Evolutionary conservation across 2,329 filamentous ascomycete genomes (phyloP), one percentile per base, ranked within the genome.

Genomic region (Trichoderma hamatum): DNA sequence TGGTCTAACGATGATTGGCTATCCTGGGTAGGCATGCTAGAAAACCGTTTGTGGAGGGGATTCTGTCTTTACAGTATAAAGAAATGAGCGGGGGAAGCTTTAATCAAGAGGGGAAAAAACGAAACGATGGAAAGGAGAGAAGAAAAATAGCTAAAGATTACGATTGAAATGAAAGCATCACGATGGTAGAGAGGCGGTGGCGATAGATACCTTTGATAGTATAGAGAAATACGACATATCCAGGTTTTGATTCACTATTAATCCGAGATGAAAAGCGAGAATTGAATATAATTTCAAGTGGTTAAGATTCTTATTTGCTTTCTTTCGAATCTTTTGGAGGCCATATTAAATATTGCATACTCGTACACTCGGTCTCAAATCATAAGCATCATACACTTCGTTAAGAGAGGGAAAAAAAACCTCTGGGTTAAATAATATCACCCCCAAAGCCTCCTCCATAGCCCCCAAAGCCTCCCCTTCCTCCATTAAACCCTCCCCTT

Each of bases 401-500:
- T 63, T 11, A 63, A 13, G n/a, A 30, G 4, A 7, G 30, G 30
- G 30, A 30, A 6, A 30, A 28, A 3, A 28, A n/a, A 32, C 16
- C 26, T 54, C 51, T 54, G 51, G 2, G 24, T 59, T 43, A 59
- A 21, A 67, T 67, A 19, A 67, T 59, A 36, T 67, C 63, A 14
- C 62, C 62, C 2, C 62, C 62, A 49, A 56, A 65, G 0, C 62
- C 62, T 13, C 51, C 51, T 4, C 60, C 43, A 19, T 24, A 56
- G 10, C 51, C 62, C 13, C 54, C 54, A 10, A 36, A 63, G 16
- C 62, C 62, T 24, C 62, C 60, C 14, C 43, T 10, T 24, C 19
- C 46, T 0, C 79, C 78, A 19, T 82, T 82, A 72, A 81, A 82
- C 54, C 80, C 73, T 61, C 77, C 76, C 28, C 81, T 76, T 46